A percentile compares a stretch with the other conserved stretches of the same genome.
Conservation (phyloP, 2,329 filamentous ascomycete species). For the Fusarium sp. region DNA sequence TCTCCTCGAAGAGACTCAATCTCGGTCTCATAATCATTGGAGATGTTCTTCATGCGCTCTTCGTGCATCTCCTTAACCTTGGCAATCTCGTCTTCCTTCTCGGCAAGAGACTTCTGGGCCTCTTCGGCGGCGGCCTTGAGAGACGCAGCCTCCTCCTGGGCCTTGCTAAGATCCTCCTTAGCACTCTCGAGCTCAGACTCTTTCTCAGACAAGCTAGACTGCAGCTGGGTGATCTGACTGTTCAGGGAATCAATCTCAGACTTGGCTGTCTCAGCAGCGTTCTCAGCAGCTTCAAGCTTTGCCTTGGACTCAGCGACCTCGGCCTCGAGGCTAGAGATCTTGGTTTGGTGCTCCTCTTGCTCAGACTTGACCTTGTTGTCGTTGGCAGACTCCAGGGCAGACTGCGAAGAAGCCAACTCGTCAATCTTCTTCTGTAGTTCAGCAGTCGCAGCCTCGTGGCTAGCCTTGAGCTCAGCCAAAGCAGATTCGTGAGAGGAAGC, state of each 20-base stretch:
- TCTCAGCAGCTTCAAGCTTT: slow-evolving; percentile 61
- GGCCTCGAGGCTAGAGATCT: slow-evolving; percentile 64
- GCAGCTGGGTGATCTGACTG: slow-evolving; percentile 55
- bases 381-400: slow-evolving; percentile 59
- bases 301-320: slow-evolving; percentile 65
- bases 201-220: slow-evolving; percentile 56
- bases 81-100: slow-evolving; percentile 63
- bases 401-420: slow-evolving; percentile 62
- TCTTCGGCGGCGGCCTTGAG: slow-evolving; percentile 63
- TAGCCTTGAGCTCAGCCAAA: slow-evolving; percentile 62
- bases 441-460: slow-evolving; percentile 61
- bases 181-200: slow-evolving; percentile 62
- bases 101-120: slow-evolving; percentile 59
- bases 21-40: slow-evolving; percentile 72
- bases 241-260: slow-evolving; percentile 59
- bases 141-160: slow-evolving; percentile 61
- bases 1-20: slow-evolving; percentile 73
- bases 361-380: slow-evolving; percentile 60
- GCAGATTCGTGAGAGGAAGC: slow-evolving; percentile 62
- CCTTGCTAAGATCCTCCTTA: slow-evolving; percentile 56
- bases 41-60: slow-evolving; percentile 68
- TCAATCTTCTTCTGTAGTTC: slow-evolving; percentile 68
- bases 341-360: slow-evolving; percentile 58
- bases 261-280: slow-evolving; percentile 58
- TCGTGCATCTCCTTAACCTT: slow-evolving; percentile 68